Conservation (phyloP, 345 rosid species). For the Bruguiera parviflora region DNA sequence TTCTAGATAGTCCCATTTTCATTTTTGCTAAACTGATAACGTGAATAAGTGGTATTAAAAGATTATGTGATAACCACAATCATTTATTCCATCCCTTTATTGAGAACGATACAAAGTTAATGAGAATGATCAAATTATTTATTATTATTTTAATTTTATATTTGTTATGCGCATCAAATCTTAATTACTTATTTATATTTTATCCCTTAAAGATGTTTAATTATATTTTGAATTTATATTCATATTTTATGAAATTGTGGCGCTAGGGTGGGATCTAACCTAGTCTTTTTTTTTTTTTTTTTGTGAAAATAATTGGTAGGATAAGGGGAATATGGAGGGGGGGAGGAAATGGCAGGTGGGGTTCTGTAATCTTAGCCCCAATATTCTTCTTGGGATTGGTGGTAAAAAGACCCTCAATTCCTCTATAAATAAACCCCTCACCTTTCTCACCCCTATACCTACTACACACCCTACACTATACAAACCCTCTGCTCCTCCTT, state of each 20-base stretch:
- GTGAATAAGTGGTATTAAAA: no score
- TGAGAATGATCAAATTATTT: no score
- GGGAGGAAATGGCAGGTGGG: conserved; percentile 16
- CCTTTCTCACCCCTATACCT: conserved; percentile 16
- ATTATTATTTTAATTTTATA: no score
- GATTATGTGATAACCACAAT: no score
- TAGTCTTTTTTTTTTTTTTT: conserved; percentile 20
- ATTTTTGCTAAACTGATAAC: no score
- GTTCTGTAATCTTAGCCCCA: conserved; percentile 47
- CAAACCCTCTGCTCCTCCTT: not conserved
- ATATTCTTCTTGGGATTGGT: conserved; percentile 97
- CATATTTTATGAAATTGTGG: no score
- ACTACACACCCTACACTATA: conserved; percentile 1
- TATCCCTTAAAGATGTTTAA: not conserved
- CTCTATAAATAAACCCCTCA: conserved; percentile 52
- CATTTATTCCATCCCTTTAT: no score
- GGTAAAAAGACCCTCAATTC: conserved; percentile 39
- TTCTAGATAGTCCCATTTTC: no score
- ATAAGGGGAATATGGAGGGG: not conserved
- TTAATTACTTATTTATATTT: no score
- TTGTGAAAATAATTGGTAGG: not conserved
- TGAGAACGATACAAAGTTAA: no score
- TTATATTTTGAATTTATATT: no score
- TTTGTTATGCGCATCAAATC: no score
- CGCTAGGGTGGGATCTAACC: conserved; percentile 33